These are phyloP conservation scores for Coemansia sp. DNA, from an alignment of 192 early-diverging fungal genomes.

Conservation along the genomic window DNA sequence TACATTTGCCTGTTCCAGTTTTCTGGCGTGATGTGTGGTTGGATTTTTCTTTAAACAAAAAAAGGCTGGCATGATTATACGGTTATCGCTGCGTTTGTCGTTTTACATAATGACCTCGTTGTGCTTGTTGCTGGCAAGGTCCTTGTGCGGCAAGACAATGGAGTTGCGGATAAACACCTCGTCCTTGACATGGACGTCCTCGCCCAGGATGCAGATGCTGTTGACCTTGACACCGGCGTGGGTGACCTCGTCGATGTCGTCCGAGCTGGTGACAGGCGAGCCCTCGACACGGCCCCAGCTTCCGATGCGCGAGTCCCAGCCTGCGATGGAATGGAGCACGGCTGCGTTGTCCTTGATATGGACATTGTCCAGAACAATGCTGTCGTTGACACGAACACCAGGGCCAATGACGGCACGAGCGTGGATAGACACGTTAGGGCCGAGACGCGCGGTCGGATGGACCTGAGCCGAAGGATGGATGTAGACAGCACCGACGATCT, in stretches of 20 bases:
- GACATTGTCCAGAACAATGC: conserved; percentile 90
- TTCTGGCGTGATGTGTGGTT: no score
- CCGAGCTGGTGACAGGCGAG: conserved; percentile 60
- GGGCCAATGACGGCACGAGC: conserved; percentile 84
- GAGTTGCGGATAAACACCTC: conserved; percentile 95
- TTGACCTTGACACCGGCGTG: conserved; percentile 89
- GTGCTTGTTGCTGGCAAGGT: conserved; percentile 83
- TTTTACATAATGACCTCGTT: conserved; percentile 93
- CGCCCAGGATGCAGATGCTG: conserved; percentile 87
- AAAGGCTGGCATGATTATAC: no score
- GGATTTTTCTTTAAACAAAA: no score
- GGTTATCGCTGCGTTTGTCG: neutral
- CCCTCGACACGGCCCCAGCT: conserved; percentile 94
- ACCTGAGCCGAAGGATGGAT: conserved; percentile 93
- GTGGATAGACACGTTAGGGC: conserved; percentile 95
- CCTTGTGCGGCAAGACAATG: conserved; percentile 97
- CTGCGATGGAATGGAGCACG: conserved; percentile 85
- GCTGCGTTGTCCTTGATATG: conserved; percentile 89
- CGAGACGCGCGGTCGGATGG: conserved; percentile 91
- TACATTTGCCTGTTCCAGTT: no score
- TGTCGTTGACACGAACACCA: conserved; percentile 90
- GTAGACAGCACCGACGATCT: conserved; percentile 87
- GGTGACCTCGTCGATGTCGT: conserved; percentile 76
- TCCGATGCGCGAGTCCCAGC: conserved; percentile 93
- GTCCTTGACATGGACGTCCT: conserved; percentile 89